Percentiles rank a stretch among this genome's conserved stretches.
These are phyloP conservation scores for Prinsepia uniflora DNA, from an alignment of 306 rosid genomes.

Conservation along the genomic window DNA sequence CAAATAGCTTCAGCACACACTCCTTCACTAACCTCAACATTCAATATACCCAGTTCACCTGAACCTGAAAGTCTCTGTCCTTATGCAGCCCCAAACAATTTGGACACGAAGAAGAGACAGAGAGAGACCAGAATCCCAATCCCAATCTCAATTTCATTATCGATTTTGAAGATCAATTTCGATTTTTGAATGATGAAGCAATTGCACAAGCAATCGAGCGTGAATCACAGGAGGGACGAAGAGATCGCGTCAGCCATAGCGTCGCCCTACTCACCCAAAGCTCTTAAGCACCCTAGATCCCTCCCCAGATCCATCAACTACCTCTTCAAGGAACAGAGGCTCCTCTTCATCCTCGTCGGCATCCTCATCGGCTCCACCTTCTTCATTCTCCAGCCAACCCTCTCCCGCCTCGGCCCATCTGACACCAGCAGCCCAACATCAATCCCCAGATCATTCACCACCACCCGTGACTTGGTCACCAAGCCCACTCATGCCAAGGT, in stretches of 20 bases:
- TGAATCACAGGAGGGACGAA: conserved; percentile 73
- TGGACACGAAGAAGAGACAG: not conserved
- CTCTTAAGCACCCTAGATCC: conserved; percentile 63
- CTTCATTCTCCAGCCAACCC: conserved; percentile 77
- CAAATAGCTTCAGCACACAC: not conserved
- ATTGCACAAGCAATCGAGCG: conserved; percentile 60
- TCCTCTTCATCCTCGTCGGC: conserved; percentile 77
- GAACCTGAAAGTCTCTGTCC: not conserved
- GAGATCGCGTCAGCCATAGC: conserved; percentile 40
- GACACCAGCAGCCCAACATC: conserved; percentile 28
- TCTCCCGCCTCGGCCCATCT: conserved; percentile 62
- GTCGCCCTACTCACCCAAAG: conserved; percentile 79
- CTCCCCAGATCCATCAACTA: conserved; percentile 92
- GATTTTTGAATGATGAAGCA: conserved; percentile 50
- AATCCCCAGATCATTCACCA: conserved; percentile 28
- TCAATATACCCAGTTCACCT: not conserved
- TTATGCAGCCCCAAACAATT: not conserved
- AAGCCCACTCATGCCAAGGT: conserved; percentile 19
- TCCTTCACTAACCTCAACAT: not conserved
- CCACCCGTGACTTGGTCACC: conserved; percentile 14
- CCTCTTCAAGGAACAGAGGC: conserved; percentile 75
- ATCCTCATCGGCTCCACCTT: conserved; percentile 88
- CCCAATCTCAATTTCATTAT: not conserved
- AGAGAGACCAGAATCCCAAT: not conserved
- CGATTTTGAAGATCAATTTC: not conserved